A percentile compares a stretch with the other conserved stretches of the same genome.
These are phyloP conservation scores for Penicillium arizonense DNA, from an alignment of 495 filamentous ascomycete genomes.

Conservation along the genomic window DNA sequence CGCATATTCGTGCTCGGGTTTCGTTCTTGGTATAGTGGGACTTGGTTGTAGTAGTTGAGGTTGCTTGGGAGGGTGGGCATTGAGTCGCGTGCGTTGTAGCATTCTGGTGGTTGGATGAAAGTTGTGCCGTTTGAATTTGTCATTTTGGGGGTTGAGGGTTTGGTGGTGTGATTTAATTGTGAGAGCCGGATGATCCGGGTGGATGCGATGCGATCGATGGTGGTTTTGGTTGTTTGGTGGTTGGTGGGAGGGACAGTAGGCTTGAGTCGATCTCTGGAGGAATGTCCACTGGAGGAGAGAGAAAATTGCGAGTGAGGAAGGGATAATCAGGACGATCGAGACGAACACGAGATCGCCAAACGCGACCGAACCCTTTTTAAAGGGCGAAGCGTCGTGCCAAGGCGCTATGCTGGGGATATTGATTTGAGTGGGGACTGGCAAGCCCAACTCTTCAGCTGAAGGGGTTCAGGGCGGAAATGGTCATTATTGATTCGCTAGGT, in stretches of 20 bases:
- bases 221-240: too few relatives aligned
- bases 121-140: background rate
- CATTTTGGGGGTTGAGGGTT: background rate
- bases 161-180: background rate
- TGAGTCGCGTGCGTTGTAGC: conserved; percentile 10
- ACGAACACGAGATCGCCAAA: too few relatives aligned
- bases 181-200: background rate
- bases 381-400: background rate
- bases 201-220: background rate
- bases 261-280: too few relatives aligned
- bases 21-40: conserved; percentile 18
- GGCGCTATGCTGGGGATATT: conserved; percentile 4
- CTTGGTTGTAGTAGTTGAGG: conserved; percentile 12
- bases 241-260: too few relatives aligned
- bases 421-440: conserved; percentile 1
- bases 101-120: conserved; percentile 11
- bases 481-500: background rate
- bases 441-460: background rate
- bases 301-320: too few relatives aligned
- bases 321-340: too few relatives aligned
- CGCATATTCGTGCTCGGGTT: conserved; percentile 6
- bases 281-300: too few relatives aligned
- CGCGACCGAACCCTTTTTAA: too few relatives aligned
- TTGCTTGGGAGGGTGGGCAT: conserved; percentile 6
- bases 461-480: background rate